These are phyloP conservation scores for Puccinia horiana DNA, from an alignment of 1,284 basidiomycete species.

Conservation along the genomic window DNA sequence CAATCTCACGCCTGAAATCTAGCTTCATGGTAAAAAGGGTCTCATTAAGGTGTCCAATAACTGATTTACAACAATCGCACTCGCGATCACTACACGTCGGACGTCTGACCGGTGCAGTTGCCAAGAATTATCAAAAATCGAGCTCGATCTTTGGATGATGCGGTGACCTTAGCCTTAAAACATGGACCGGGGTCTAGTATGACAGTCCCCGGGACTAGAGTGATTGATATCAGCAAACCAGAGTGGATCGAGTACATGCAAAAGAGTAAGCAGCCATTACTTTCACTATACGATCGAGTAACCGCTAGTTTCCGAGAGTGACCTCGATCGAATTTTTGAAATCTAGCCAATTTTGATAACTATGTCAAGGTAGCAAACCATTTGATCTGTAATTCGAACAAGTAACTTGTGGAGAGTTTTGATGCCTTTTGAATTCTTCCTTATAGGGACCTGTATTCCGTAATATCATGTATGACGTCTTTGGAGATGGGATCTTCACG, in stretches of 20 bases:
- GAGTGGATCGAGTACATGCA: slow-evolving; percentile 49
- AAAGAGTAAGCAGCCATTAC: slow-evolving; percentile 23
- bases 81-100: neutral
- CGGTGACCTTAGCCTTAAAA: neutral
- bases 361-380: slow-evolving; percentile 36
- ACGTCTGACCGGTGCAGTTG: neutral
- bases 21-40: too few relatives aligned
- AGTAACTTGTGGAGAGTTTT: neutral
- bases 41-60: neutral
- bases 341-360: slow-evolving; percentile 40
- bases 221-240: slow-evolving; percentile 49
- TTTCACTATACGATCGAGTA: neutral
- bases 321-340: neutral
- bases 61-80: neutral
- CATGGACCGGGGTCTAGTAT: slow-evolving; percentile 36
- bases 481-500: slow-evolving; percentile 48
- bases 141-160: neutral
- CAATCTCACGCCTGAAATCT: neutral
- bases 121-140: neutral
- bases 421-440: neutral
- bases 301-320: neutral
- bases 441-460: slow-evolving; percentile 9
- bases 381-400: neutral
- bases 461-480: slow-evolving; percentile 35
- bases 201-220: slow-evolving; percentile 34